phyloP scores from a whole-genome alignment of 2,329 filamentous ascomycete species.

The Parascedosporium putredinis region DNA sequence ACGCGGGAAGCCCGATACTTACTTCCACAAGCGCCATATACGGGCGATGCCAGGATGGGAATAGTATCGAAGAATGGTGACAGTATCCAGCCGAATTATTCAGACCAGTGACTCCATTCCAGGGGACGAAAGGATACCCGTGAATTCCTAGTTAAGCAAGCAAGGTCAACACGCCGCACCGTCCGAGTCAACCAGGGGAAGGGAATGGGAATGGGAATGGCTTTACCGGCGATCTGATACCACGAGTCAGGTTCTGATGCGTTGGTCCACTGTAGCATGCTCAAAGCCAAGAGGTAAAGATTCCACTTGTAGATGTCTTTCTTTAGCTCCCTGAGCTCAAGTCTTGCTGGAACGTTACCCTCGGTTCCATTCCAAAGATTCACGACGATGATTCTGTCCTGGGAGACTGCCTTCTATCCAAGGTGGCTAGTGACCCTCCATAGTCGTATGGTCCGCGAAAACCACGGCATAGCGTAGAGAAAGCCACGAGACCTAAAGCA shows the following conservation, averaged over 20 bases:
- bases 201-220: slow-evolving; percentile 8
- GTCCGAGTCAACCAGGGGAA: no score
- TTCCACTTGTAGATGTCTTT: slow-evolving; percentile 59
- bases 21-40: slow-evolving; percentile 58
- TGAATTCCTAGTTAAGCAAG: slow-evolving; percentile 82
- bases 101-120: slow-evolving; percentile 39
- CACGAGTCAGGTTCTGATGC: slow-evolving; percentile 58
- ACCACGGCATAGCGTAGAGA: no score
- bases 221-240: slow-evolving; percentile 67
- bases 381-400: background rate
- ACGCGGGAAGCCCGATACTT: no score
- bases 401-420: background rate
- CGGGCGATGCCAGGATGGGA: slow-evolving; percentile 75
- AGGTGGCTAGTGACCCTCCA: background rate
- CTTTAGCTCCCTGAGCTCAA: slow-evolving; percentile 58
- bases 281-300: slow-evolving; percentile 64
- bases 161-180: no score
- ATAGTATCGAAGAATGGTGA: slow-evolving; percentile 63
- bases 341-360: slow-evolving; percentile 33
- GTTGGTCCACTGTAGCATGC: slow-evolving; percentile 57
- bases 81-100: slow-evolving; percentile 55
- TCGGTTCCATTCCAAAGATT: background rate
- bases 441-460: no score
- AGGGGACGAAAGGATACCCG: slow-evolving; percentile 55
- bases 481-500: no score